Conservation (phyloP, 1,284 basidiomycete species). For the Ceratobasidium sp. region DNA sequence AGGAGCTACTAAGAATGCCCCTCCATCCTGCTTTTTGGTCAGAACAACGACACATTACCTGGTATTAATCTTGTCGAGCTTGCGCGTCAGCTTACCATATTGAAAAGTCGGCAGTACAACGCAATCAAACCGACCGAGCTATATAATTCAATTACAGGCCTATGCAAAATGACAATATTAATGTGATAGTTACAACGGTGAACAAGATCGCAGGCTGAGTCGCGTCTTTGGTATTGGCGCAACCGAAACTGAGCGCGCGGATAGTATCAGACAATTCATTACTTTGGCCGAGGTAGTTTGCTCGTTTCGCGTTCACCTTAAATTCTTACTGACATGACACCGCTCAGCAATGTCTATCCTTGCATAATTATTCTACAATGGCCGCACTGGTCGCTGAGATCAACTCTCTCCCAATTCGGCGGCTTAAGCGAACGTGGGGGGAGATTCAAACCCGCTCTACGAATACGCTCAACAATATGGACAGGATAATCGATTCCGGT, state of each 20-base stretch:
- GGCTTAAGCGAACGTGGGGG: slow-evolving; percentile 96
- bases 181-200: slow-evolving; percentile 89
- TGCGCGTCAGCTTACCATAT: slow-evolving; percentile 92
- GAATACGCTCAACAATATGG: slow-evolving; percentile 66
- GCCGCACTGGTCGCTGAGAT: slow-evolving; percentile 95
- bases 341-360: slow-evolving; percentile 81
- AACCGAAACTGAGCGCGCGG: slow-evolving; percentile 87
- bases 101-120: slow-evolving; percentile 90
- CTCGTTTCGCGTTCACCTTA: not conserved
- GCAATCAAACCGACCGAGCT: slow-evolving; percentile 92
- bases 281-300: slow-evolving; percentile 80
- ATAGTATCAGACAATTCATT: slow-evolving; percentile 91
- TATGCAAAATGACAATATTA: slow-evolving; percentile 84
- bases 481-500: slow-evolving; percentile 85
- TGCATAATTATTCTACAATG: slow-evolving; percentile 97
- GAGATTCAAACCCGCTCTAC: slow-evolving; percentile 71
- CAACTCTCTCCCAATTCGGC: slow-evolving; percentile 92
- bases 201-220: slow-evolving; percentile 98
- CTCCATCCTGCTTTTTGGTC: slow-evolving; percentile 78
- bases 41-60: slow-evolving; percentile 70
- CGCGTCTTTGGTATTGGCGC: slow-evolving; percentile 84
- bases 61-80: slow-evolving; percentile 92
- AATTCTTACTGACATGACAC: slow-evolving; percentile 16
- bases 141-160: too few species aligned
- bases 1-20: too few species aligned